Percentiles rank a stretch among this genome's conserved stretches.
These are phyloP conservation scores for Pilatotrama ljubarskyi DNA, from an alignment of 768 basidiomycete species.

Conservation along the genomic window DNA sequence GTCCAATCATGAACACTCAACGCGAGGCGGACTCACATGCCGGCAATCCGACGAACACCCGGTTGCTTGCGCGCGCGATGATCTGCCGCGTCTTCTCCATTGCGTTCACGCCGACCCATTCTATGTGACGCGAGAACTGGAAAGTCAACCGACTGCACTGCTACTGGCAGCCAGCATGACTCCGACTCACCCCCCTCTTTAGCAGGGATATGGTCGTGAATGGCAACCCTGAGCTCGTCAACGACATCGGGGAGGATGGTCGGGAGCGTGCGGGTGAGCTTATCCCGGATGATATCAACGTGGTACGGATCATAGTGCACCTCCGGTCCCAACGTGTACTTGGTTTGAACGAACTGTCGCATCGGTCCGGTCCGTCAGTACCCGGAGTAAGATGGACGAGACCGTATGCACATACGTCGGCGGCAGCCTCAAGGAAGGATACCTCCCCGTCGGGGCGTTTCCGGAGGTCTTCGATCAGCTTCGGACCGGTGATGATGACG, in stretches of 20 bases:
- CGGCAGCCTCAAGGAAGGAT: slow-evolving; percentile 6
- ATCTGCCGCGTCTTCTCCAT: slow-evolving; percentile 33
- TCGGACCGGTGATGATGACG: slow-evolving; percentile 19
- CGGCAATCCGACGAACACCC: slow-evolving; percentile 51
- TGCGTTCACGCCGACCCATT: slow-evolving; percentile 26
- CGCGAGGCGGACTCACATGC: slow-evolving; percentile 35
- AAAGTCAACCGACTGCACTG: too few relatives aligned
- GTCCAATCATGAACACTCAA: neutral
- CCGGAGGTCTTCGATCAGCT: slow-evolving; percentile 28
- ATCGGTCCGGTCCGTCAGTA: neutral
- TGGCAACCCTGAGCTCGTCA: neutral
- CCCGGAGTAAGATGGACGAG: neutral
- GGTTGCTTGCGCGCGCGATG: slow-evolving; percentile 43
- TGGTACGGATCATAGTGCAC: slow-evolving; percentile 22
- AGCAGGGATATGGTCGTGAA: neutral
- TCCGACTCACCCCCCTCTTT: slow-evolving; percentile 16
- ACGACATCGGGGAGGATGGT: slow-evolving; percentile 4
- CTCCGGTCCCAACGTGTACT: slow-evolving; percentile 37
- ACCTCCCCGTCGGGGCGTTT: slow-evolving; percentile 23
- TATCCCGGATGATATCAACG: neutral
- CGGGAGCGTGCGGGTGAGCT: slow-evolving; percentile 9
- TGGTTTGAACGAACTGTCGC: slow-evolving; percentile 27
- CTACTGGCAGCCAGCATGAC: too few relatives aligned
- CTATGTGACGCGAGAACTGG: too few relatives aligned
- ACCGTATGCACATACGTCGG: neutral